Base-by-base conservation (phyloP, 1,284 basidiomycete species). In the Dichomitus squalens region DNA sequence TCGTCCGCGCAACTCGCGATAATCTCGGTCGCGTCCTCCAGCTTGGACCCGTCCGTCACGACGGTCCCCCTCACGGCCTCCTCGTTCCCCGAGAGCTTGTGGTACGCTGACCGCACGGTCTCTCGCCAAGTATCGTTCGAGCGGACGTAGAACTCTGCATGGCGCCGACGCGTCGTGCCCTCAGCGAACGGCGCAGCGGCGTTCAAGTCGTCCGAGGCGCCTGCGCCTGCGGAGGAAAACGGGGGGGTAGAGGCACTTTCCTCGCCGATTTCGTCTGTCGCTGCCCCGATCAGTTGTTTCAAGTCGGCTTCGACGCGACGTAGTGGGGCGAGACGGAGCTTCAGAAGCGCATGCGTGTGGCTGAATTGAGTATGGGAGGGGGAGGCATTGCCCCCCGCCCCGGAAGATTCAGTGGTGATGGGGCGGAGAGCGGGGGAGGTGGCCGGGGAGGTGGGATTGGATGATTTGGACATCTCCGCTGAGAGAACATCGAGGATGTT, bases 1-100 rank as follows among this genome's bases (percentile, higher is more conserved):
- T 88, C 87, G 8, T 85, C 84, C 39, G 76, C 75, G 68, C 84
- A 88, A 1, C 77, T 79, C 6, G 80, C 78, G 33, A 91, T 79
- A 9, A 86, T 75, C 48, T 82, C 83, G 36, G 79, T 69, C 27
- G 82, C 77, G 44, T 83, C 80, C 53, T 87, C 82, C 40, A 66
- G 55, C 34, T 62, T 64, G 7, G 55, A 53, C 14, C 55, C 54
- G 25, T 59, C 60, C 16, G 55, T 38, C 5, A 33, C 25, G 33
- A 53, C 39, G 53, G 38, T 49, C 33, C 3, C 29, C 21, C 47
- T 29, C 18, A 18, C 57, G 41, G 11, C 31, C 38, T 29, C 46
- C 23, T 44, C 57, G 43, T 38, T 18, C 40, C 49, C 52, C 16
- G 44, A 43, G 38, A 49, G 33, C 35, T 21, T 33, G 44, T 54